Percentiles rank a stretch among this genome's conserved stretches.
phyloP scores from a whole-genome alignment of 805 yeast species.

The Saturnispora sekii region DNA sequence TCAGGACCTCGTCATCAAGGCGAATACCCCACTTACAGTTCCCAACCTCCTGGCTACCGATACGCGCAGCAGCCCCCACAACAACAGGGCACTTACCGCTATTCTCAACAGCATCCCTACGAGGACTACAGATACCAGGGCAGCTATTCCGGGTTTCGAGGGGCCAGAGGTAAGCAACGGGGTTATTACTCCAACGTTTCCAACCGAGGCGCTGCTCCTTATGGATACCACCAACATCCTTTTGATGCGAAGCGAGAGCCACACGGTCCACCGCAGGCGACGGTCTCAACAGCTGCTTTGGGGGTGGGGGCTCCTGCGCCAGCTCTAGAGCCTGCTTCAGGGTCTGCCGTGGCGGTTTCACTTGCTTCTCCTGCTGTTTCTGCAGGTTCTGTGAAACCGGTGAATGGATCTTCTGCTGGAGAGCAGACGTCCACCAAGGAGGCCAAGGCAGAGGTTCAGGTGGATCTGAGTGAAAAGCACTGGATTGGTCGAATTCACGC shows the following conservation, averaged over 20 bases:
- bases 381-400: neutral
- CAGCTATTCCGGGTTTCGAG: neutral
- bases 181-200: neutral
- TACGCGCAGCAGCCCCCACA: neutral
- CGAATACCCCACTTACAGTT: no score
- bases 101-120: neutral
- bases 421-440: neutral
- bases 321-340: no score
- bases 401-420: neutral
- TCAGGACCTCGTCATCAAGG: no score
- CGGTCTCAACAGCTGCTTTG: no score
- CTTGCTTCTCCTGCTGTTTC: no score
- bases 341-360: no score
- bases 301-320: no score
- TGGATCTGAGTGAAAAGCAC: constrained; percentile 18
- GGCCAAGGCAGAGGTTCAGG: neutral
- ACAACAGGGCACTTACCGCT: neutral
- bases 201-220: neutral
- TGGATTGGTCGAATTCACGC: constrained; percentile 23
- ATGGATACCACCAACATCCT: no score
- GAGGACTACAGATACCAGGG: constrained; percentile 2
- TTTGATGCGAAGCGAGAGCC: constrained; percentile 1
- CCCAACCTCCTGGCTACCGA: no score
- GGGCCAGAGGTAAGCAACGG: no score
- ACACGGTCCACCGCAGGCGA: neutral